Percentiles rank a stretch among this genome's conserved stretches.
These are phyloP conservation scores for Xylaria intraflava DNA, from an alignment of 495 filamentous ascomycete species.

Conservation along the genomic window DNA sequence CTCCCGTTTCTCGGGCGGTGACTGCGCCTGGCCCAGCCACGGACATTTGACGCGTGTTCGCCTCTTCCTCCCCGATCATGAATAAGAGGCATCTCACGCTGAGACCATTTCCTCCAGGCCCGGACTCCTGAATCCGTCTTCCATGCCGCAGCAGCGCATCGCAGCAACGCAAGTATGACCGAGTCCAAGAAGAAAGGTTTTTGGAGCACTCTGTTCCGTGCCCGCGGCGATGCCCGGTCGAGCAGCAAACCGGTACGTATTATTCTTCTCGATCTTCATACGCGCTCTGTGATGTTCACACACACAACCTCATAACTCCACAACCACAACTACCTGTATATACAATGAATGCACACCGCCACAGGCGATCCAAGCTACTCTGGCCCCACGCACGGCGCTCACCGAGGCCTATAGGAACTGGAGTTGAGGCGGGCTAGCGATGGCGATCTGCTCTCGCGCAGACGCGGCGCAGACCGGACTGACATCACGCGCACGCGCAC, in stretches of 20 bases:
- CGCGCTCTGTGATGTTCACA: no score
- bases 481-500: slow-evolving; percentile 14
- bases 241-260: slow-evolving; percentile 26
- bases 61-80: slow-evolving; percentile 16
- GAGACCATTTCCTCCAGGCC: slow-evolving; percentile 9
- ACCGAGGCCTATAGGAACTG: slow-evolving; percentile 20
- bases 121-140: slow-evolving; percentile 12
- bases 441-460: slow-evolving; percentile 20
- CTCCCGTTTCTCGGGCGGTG: slow-evolving; percentile 2
- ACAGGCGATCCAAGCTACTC: no score
- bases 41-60: slow-evolving; percentile 21
- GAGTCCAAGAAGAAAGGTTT: slow-evolving; percentile 34
- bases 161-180: slow-evolving; percentile 18
- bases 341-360: no score
- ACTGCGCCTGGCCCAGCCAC: slow-evolving; percentile 18
- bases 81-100: slow-evolving; percentile 14
- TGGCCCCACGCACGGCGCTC: slow-evolving; percentile 8
- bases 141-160: slow-evolving; percentile 7
- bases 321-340: no score
- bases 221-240: slow-evolving; percentile 27
- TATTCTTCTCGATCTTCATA: no score
- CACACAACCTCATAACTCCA: no score
- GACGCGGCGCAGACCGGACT: slow-evolving; percentile 14
- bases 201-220: slow-evolving; percentile 33
- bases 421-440: slow-evolving; percentile 26